Conservation (phyloP, 2,329 filamentous ascomycete species). For the Apiospora phragmitis region DNA sequence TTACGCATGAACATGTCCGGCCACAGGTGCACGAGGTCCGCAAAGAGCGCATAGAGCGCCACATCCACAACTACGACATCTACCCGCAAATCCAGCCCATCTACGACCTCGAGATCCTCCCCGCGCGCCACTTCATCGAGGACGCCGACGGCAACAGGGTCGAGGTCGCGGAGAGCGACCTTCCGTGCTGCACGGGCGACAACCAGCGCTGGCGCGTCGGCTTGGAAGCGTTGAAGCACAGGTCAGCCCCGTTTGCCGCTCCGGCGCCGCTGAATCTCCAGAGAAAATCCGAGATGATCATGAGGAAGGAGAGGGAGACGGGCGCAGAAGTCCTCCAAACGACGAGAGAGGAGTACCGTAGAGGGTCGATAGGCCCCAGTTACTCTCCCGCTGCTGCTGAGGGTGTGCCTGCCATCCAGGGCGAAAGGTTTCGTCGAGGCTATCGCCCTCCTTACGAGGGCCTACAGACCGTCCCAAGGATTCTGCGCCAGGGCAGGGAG, state of each 20-base stretch:
- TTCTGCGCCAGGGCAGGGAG: not conserved
- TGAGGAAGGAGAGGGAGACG: not conserved
- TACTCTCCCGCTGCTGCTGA: not conserved
- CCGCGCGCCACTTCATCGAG: constrained; percentile 32
- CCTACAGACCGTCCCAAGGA: not conserved
- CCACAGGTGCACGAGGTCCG: constrained; percentile 28
- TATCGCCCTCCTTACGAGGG: not conserved
- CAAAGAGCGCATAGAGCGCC: constrained; percentile 32
- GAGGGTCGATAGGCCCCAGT: not conserved
- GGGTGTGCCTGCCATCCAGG: not conserved
- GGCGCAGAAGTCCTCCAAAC: not conserved
- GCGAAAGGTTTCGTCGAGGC: not conserved
- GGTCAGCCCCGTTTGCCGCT: not conserved
- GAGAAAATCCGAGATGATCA: not conserved
- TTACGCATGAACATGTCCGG: constrained; percentile 33
- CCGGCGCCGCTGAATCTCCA: not conserved
- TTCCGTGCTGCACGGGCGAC: constrained; percentile 18
- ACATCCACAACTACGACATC: constrained; percentile 35
- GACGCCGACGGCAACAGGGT: constrained; percentile 18
- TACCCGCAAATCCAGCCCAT: constrained; percentile 34
- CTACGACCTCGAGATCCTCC: constrained; percentile 32
- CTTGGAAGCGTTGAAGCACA: not conserved
- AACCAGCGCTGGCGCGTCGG: constrained; percentile 21
- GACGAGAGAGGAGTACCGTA: not conserved
- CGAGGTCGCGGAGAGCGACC: constrained; percentile 23